These are phyloP conservation scores for Nakazawaea siamensis DNA, from an alignment of 805 yeast species.

Conservation along the genomic window DNA sequence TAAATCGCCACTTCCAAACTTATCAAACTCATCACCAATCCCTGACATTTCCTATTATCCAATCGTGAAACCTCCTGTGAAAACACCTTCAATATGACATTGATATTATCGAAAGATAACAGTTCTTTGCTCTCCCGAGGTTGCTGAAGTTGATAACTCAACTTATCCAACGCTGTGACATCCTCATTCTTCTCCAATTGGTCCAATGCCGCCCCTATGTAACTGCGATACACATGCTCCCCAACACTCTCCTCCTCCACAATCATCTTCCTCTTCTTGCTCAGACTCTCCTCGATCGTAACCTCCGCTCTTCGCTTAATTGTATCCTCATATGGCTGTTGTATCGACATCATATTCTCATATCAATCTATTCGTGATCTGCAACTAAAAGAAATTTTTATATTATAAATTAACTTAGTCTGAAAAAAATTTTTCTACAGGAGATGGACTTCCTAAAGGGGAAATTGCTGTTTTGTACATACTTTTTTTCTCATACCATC, in stretches of 20 bases:
- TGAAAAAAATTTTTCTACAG: conserved; percentile 1
- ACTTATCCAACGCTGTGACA: conserved; percentile 43
- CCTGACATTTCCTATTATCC: conserved; percentile 44
- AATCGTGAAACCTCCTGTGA: conserved; percentile 61
- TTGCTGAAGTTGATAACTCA: conserved; percentile 44
- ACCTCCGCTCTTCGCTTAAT: too few relatives aligned
- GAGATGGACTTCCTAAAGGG: neutral
- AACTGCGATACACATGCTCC: conserved; percentile 22
- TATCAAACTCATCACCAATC: conserved; percentile 54
- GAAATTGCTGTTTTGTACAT: conserved; percentile 9
- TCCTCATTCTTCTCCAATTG: conserved; percentile 57
- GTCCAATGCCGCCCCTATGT: conserved; percentile 61
- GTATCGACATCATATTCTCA: too few relatives aligned
- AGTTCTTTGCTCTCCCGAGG: too few relatives aligned
- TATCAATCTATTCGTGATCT: too few relatives aligned
- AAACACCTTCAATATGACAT: conserved; percentile 47
- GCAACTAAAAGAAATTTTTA: too few relatives aligned
- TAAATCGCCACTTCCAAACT: conserved; percentile 51
- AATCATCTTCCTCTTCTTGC: conserved; percentile 6
- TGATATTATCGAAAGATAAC: too few relatives aligned
- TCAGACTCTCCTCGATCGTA: too few relatives aligned
- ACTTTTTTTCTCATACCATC: too few relatives aligned
- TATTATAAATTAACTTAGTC: too few relatives aligned
- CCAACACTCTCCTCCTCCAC: too few relatives aligned
- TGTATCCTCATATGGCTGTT: too few relatives aligned